phyloP scores from a whole-genome alignment of 306 rosid species.

The Lathyrus tuberosus region DNA sequence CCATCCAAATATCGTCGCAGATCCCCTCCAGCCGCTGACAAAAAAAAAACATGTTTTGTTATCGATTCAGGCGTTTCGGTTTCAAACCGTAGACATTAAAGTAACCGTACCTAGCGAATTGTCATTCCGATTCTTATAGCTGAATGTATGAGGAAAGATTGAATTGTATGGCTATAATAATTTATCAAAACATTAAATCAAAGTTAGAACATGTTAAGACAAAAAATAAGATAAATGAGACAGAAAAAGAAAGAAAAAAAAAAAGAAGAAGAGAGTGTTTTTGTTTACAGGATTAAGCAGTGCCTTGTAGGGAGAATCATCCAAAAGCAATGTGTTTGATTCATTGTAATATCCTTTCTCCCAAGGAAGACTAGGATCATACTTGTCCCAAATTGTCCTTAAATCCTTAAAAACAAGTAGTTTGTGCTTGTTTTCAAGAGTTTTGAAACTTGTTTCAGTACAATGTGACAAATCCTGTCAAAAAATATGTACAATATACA shows the following conservation, averaged over 20 bases:
- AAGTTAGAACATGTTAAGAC: conserved; percentile 11
- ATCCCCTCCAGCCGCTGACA: too few species aligned
- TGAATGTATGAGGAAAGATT: conserved; percentile 63
- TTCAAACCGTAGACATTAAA: background rate
- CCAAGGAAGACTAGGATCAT: conserved; percentile 77
- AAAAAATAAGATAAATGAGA: background rate
- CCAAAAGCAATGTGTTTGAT: conserved; percentile 72
- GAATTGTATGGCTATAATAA: conserved; percentile 57
- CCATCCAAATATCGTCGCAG: too few species aligned
- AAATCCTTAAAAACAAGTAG: too few species aligned
- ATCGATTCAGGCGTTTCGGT: background rate
- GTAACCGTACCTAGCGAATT: conserved; percentile 60
- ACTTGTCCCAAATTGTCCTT: conserved; percentile 40
- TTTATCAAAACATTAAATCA: conserved; percentile 32
- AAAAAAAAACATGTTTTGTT: too few species aligned
- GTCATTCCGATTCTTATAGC: conserved; percentile 48
- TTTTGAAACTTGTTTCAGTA: too few species aligned
- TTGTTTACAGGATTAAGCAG: conserved; percentile 71
- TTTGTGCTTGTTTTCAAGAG: too few species aligned
- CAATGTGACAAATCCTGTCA: too few species aligned
- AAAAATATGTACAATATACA: too few species aligned
- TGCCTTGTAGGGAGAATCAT: conserved; percentile 89
- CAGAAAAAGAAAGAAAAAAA: background rate
- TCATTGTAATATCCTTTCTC: conserved; percentile 65
- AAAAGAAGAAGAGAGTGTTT: too few species aligned